Conservation (phyloP, 257 asterid genomes). For the Rhazya stricta region DNA sequence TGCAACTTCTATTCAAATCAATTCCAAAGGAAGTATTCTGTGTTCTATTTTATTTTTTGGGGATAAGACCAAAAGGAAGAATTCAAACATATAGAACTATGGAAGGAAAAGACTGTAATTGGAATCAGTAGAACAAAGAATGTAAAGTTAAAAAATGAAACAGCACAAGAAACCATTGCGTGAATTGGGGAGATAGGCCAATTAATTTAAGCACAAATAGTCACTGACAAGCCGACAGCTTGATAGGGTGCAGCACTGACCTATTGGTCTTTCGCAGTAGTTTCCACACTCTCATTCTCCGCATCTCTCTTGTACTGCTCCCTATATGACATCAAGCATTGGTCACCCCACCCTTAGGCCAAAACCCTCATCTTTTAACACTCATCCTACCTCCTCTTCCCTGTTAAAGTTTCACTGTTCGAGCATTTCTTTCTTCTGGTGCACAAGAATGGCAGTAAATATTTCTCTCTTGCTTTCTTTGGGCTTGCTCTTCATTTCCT, state of each 20-base stretch:
- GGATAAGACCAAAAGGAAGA: no score
- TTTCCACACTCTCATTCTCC: slow-evolving; percentile 3
- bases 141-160: not conserved
- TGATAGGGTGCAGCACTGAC: not conserved
- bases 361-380: not conserved
- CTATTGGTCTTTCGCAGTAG: not conserved
- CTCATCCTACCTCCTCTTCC: not conserved
- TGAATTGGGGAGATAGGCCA: not conserved
- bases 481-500: slow-evolving; percentile 31
- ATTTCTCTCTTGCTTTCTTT: slow-evolving; percentile 32
- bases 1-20: no score
- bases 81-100: not conserved
- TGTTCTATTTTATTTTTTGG: no score
- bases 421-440: not conserved
- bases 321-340: not conserved
- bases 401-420: not conserved
- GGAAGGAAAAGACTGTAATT: not conserved
- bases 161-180: not conserved
- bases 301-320: not conserved
- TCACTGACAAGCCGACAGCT: slow-evolving; percentile 5
- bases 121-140: not conserved
- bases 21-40: no score
- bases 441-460: slow-evolving; percentile 34
- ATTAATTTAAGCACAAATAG: not conserved
- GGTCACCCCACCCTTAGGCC: no score